Base-by-base conservation (phyloP, 805 yeast genomes). In the Sugiyamaella americana region DNA sequence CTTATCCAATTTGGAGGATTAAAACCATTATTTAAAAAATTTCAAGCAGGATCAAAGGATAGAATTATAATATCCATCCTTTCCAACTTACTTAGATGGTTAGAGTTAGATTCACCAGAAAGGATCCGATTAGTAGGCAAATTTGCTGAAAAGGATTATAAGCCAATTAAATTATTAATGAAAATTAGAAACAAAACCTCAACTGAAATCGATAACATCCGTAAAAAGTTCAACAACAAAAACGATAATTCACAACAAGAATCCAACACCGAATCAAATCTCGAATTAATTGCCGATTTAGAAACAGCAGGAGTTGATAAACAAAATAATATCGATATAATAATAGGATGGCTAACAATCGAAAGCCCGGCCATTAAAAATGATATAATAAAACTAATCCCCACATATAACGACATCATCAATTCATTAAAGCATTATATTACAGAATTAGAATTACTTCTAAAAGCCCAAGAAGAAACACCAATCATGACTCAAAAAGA, bases 1-100 rank as follows among this genome's bases (percentile, higher is more conserved):
- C 17, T 51, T 22, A 49, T 54, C 3, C 34, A 43, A 29, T 3
- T 36, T 5, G 56, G 51, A 4, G 55, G 57, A 1, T 37, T 54
- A 8, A 39, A 45, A 36, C 42, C 42, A 19, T 18, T 54, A 17
- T 54, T 53, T 41, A 43, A 40, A 30, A 20, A 2, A 3, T 40
- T 44, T n/a, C 40, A 36, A 18, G 46, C 24, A 23, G 24, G 37
- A 21, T 11, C 22, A 13, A 34, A n/a, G 8, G 35, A 18, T 5
- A 30, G 19, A 8, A 13, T 26, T 8, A 23, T n/a, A 21, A n/a
- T 51, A 11, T 22, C 46, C 5, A 43, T 51, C n/a, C 26, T 51
- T 8, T 30, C 47, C 5, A 21, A 26, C 11, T 29, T 52, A 21
- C 32, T 52, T 37, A 24, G 43, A 21, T 47, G 52, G 52, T 51